These are phyloP conservation scores for cucumber (Cucumis sativus) DNA, from an alignment of 306 rosid genomes.

Conservation along the genomic window DNA sequence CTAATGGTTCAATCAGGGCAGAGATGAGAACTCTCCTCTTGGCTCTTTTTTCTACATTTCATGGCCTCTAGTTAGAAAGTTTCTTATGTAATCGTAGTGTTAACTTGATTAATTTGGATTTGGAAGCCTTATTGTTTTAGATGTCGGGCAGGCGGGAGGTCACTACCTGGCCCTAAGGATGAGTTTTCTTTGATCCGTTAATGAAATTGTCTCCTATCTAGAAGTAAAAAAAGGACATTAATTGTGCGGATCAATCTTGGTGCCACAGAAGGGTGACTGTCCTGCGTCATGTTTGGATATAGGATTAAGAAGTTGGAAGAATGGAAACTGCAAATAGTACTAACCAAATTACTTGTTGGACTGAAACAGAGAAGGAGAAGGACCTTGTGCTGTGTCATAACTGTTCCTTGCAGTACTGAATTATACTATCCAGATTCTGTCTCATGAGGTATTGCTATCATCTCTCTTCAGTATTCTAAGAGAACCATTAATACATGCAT, in stretches of 20 bases:
- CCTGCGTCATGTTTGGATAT: neutral
- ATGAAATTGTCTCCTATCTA: neutral
- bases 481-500: neutral
- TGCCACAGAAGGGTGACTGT: slow-evolving; percentile 3
- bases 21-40: neutral
- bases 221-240: neutral
- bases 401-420: neutral
- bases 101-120: neutral
- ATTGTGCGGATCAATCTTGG: neutral
- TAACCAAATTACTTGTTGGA: neutral
- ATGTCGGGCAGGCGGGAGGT: neutral
- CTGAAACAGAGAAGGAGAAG: neutral
- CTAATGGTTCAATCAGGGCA: neutral
- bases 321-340: neutral
- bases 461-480: neutral
- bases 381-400: neutral
- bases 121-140: neutral
- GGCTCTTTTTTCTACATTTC: neutral
- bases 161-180: neutral
- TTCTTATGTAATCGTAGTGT: neutral
- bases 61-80: neutral
- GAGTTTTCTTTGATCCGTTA: neutral
- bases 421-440: slow-evolving; percentile 1
- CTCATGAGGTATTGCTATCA: neutral
- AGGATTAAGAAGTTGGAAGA: neutral